Conservation (phyloP, 208 protist genomes). For the Leptomonas pyrrhocoris region DNA sequence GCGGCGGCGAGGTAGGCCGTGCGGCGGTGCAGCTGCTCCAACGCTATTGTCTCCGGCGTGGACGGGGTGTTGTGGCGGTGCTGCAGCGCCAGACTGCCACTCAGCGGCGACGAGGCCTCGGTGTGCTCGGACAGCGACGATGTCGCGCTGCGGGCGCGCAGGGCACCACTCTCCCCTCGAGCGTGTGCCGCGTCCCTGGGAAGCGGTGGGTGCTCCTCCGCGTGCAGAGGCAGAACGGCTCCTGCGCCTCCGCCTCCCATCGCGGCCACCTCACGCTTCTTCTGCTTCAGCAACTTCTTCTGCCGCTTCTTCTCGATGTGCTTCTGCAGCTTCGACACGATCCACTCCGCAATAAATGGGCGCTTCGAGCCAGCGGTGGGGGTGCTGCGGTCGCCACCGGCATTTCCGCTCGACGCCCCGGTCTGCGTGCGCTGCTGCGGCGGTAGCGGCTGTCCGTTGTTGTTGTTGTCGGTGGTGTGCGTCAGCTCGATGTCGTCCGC, state of each 20-base stretch:
- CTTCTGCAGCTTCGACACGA: conserved; percentile 36
- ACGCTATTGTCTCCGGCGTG: too few species aligned
- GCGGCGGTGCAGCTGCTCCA: not conserved
- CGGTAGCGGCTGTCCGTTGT: not conserved
- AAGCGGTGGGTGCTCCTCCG: conserved; percentile 2
- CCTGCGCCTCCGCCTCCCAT: not conserved
- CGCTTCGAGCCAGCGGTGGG: not conserved
- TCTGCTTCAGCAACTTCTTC: conserved; percentile 25
- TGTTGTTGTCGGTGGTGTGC: conserved; percentile 4
- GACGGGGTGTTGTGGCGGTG: not conserved
- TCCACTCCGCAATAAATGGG: conserved; percentile 24
- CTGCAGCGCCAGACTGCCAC: not conserved
- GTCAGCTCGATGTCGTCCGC: conserved; percentile 17
- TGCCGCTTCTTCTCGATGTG: conserved; percentile 35
- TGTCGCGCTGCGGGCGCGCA: not conserved
- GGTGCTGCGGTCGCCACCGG: not conserved
- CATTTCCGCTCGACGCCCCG: not conserved
- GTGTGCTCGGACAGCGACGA: conserved; percentile 19
- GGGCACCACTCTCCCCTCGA: not conserved
- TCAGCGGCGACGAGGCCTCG: conserved; percentile 5
- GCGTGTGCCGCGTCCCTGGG: not conserved
- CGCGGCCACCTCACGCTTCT: conserved; percentile 25
- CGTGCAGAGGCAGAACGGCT: not conserved
- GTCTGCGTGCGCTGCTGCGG: conserved; percentile 4
- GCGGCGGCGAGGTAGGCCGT: conserved; percentile 31